Conservation (phyloP, 2,329 filamentous ascomycete species). For the Cytospora paraplurivora region DNA sequence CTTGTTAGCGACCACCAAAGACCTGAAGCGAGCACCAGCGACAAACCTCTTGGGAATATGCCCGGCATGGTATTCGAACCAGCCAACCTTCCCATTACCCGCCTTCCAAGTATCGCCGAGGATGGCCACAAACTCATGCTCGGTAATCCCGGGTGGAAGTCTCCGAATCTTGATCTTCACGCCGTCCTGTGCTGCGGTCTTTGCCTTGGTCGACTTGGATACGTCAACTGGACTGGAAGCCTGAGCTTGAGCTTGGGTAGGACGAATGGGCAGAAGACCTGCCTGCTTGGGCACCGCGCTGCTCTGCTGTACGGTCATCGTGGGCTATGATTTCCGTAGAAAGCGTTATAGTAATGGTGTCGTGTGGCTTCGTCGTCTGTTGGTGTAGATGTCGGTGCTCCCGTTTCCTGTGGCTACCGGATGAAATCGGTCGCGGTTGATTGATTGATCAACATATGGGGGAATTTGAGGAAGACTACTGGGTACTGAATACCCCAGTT, state of each 20-base stretch:
- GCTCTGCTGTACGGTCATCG: slow-evolving; percentile 35
- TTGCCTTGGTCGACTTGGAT: slow-evolving; percentile 48
- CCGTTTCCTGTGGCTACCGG: not conserved
- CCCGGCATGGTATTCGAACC: slow-evolving; percentile 65
- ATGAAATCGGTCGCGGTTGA: not conserved
- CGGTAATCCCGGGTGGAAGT: slow-evolving; percentile 82
- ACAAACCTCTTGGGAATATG: slow-evolving; percentile 84
- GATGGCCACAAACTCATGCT: slow-evolving; percentile 71
- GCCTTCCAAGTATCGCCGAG: slow-evolving; percentile 80
- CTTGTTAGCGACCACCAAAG: slow-evolving; percentile 9
- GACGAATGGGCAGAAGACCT: slow-evolving; percentile 54
- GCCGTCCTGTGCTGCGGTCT: slow-evolving; percentile 46
- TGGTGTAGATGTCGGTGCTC: not conserved
- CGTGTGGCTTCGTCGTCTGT: not conserved
- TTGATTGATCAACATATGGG: not conserved
- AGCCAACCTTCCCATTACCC: slow-evolving; percentile 82
- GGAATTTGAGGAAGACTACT: not conserved
- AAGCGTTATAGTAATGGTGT: not conserved
- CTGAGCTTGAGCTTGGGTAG: slow-evolving; percentile 41
- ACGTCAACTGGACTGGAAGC: slow-evolving; percentile 38
- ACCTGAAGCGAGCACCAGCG: not conserved
- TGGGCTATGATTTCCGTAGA: not conserved
- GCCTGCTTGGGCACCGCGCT: slow-evolving; percentile 41
- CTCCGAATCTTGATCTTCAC: slow-evolving; percentile 85
- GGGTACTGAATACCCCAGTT: slow-evolving; percentile 9